These are phyloP conservation scores for Hericium erinaceus DNA, from an alignment of 768 basidiomycete genomes.

Conservation along the genomic window DNA sequence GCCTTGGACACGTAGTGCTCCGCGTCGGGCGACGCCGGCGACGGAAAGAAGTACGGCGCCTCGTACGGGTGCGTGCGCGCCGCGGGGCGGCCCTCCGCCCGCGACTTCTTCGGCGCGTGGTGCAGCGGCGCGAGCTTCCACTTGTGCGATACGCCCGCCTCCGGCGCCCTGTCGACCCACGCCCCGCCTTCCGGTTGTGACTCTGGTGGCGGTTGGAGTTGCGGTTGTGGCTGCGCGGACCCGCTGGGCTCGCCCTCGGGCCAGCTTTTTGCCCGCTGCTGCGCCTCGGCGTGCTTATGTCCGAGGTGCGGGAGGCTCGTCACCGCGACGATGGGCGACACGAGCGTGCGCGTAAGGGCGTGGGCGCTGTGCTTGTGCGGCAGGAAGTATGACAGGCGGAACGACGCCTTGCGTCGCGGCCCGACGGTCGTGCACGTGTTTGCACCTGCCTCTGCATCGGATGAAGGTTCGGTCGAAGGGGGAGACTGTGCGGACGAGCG, in stretches of 20 bases:
- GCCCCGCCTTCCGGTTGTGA: no score
- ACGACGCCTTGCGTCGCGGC: background rate
- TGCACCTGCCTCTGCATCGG: background rate
- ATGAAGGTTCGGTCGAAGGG: background rate
- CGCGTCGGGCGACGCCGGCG: slow-evolving; percentile 33
- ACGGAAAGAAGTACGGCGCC: slow-evolving; percentile 53
- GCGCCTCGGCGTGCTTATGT: no score
- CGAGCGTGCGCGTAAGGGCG: background rate
- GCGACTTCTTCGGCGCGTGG: no score
- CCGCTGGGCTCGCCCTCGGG: no score
- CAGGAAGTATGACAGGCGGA: background rate
- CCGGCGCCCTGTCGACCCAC: no score
- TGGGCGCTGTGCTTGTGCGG: background rate
- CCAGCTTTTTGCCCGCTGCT: no score
- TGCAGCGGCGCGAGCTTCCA: no score
- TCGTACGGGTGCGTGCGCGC: slow-evolving; percentile 50
- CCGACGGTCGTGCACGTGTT: no score
- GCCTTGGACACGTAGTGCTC: slow-evolving; percentile 19
- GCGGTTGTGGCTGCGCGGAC: no score
- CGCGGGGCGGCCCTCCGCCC: slow-evolving; percentile 8
- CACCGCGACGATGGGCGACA: background rate
- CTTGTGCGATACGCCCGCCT: no score
- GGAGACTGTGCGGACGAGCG: no score
- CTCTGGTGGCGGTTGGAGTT: no score
- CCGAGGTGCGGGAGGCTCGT: background rate